A percentile compares a stretch with the other conserved stretches of the same genome.
phyloP scores from a whole-genome alignment of 2,329 filamentous ascomycete genomes.

The Penicillium aurantiogriseum region DNA sequence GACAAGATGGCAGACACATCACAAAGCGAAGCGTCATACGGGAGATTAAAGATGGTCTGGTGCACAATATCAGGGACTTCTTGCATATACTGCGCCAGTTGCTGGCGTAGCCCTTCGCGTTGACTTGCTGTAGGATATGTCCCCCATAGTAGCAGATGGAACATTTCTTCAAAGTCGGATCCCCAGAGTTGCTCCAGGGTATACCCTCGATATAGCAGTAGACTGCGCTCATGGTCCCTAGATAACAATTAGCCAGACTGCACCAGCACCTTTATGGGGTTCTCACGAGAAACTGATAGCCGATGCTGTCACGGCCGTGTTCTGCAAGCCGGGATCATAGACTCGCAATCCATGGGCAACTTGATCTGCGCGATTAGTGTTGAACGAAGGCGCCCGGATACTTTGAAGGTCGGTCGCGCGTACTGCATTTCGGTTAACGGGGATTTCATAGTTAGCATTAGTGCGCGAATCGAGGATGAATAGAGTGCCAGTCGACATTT shows the following conservation, averaged over 20 bases:
- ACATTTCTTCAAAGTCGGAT: conserved; percentile 34
- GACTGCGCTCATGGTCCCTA: conserved; percentile 31
- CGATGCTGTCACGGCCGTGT: conserved; percentile 33
- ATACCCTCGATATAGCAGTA: conserved; percentile 32
- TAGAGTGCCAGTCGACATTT: conserved; percentile 16
- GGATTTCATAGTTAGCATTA: conserved; percentile 27
- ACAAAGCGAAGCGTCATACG: conserved; percentile 18
- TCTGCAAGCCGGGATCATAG: conserved; percentile 35
- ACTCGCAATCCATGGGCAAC: conserved; percentile 30
- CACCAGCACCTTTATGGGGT: background rate
- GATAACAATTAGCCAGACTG: background rate
- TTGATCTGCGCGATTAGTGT: conserved; percentile 24
- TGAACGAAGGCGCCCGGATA: conserved; percentile 23
- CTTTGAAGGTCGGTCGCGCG: conserved; percentile 29
- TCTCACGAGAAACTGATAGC: conserved; percentile 35
- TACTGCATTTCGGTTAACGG: conserved; percentile 30
- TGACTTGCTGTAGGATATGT: conserved; percentile 26
- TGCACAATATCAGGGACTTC: conserved; percentile 24
- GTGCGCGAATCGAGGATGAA: conserved; percentile 34
- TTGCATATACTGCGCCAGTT: conserved; percentile 24
- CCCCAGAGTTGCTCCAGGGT: conserved; percentile 32
- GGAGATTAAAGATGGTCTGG: conserved; percentile 23
- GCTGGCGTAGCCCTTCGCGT: conserved; percentile 17
- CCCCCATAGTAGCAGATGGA: conserved; percentile 33
- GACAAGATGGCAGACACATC: accelerated